Percentiles rank a stretch among this genome's conserved stretches.
Conservation (phyloP, 129 eudicot genomes). For the Logfia minima region DNA sequence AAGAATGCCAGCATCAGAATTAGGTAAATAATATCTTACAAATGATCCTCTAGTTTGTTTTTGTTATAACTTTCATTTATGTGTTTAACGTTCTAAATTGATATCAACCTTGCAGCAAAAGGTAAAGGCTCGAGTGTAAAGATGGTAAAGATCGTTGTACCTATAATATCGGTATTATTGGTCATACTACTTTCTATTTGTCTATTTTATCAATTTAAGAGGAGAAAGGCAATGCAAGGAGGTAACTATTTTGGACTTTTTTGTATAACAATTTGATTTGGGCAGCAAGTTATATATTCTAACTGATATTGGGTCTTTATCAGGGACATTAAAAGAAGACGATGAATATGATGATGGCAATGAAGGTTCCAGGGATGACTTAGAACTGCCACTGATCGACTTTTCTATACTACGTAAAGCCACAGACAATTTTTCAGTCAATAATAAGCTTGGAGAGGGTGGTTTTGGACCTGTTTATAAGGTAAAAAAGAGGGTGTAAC, state of each 20-base stretch:
- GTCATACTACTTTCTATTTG: slow-evolving; percentile 18
- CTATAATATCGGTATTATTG: slow-evolving; percentile 23
- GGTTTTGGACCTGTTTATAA: slow-evolving; percentile 55
- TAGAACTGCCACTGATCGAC: slow-evolving; percentile 39
- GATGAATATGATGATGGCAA: slow-evolving; percentile 9
- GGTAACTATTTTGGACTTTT: slow-evolving; percentile 23
- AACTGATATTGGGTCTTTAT: slow-evolving; percentile 15
- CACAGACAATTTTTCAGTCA: slow-evolving; percentile 35
- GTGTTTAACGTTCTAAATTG: neutral
- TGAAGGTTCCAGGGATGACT: slow-evolving; percentile 29
- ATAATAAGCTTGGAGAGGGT: slow-evolving; percentile 51
- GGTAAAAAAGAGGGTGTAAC: slow-evolving; percentile 20
- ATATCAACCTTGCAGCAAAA: slow-evolving; percentile 14
- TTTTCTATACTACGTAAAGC: slow-evolving; percentile 33
- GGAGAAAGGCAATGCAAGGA: slow-evolving; percentile 24
- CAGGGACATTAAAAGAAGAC: slow-evolving; percentile 25
- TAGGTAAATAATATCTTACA: slow-evolving; percentile 22
- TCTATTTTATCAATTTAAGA: slow-evolving; percentile 23
- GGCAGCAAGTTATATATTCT: neutral
- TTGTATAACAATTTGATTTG: neutral
- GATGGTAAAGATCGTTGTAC: slow-evolving; percentile 27
- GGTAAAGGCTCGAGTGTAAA: slow-evolving; percentile 31
- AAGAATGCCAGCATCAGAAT: slow-evolving; percentile 42
- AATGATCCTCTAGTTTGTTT: slow-evolving; percentile 3
- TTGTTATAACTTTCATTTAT: neutral